Conservation (phyloP, 805 yeast species). For the Wickerhamiella sergipiensis region DNA sequence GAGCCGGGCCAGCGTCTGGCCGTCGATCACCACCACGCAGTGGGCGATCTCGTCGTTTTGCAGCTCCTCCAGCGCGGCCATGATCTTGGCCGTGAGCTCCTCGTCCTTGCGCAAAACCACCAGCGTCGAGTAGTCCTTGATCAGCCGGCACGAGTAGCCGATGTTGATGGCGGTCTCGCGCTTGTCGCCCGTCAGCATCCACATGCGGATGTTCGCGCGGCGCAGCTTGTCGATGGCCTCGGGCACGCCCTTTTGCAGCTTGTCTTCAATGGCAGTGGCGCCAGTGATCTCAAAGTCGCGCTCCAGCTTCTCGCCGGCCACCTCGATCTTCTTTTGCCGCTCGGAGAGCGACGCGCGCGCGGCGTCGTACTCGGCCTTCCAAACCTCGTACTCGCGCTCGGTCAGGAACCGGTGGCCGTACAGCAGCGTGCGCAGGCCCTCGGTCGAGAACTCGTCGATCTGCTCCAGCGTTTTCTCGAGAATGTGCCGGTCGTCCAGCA, state of each 20-base stretch:
- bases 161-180: slow-evolving; percentile 96
- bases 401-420: slow-evolving; percentile 69
- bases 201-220: slow-evolving; percentile 83
- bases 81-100: slow-evolving; percentile 54
- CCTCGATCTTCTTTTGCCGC: slow-evolving; percentile 53
- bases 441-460: slow-evolving; percentile 86
- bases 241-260: slow-evolving; percentile 91
- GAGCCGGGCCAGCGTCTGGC: slow-evolving; percentile 62
- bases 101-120: slow-evolving; percentile 43
- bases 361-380: slow-evolving; percentile 53
- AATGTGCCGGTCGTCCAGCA: slow-evolving; percentile 53
- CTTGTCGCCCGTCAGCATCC: slow-evolving; percentile 99
- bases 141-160: slow-evolving; percentile 86
- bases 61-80: slow-evolving; percentile 63
- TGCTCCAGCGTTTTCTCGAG: slow-evolving; percentile 79
- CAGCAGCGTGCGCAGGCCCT: slow-evolving; percentile 81
- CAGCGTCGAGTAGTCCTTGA: slow-evolving; percentile 85
- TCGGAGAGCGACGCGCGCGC: slow-evolving; percentile 68
- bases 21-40: slow-evolving; percentile 88
- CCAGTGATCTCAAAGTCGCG: slow-evolving; percentile 57
- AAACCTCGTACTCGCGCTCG: slow-evolving; percentile 40
- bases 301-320: slow-evolving; percentile 63
- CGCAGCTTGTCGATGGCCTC: slow-evolving; percentile 85
- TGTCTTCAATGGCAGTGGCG: slow-evolving; percentile 95
- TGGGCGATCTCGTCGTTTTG: slow-evolving; percentile 73